Conservation (phyloP, 2,329 filamentous ascomycete species). For the Cercospora sp. region DNA sequence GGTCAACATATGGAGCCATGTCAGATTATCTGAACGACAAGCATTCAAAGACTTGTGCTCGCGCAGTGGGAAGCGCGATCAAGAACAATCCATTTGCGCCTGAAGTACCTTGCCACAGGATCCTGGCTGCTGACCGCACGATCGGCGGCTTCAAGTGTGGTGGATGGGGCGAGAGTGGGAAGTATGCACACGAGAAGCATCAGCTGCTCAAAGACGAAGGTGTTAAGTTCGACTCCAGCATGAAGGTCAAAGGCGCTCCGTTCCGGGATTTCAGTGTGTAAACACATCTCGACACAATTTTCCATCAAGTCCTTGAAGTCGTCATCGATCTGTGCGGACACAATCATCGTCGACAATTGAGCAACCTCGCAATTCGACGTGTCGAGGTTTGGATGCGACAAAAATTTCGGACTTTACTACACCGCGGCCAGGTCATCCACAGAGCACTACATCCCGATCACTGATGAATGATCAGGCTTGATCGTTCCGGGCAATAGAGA, state of each 20-base stretch:
- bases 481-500: background rate
- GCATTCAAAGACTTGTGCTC: constrained; percentile 40
- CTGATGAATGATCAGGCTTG: background rate
- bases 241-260: constrained; percentile 44
- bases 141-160: constrained; percentile 54
- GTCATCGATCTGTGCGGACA: constrained; percentile 47
- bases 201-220: constrained; percentile 46
- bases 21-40: constrained; percentile 36
- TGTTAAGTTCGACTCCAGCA: constrained; percentile 46
- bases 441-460: background rate
- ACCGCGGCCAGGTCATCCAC: background rate
- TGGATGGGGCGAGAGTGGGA: constrained; percentile 49
- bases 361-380: background rate
- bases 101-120: constrained; percentile 46
- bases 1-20: constrained; percentile 42
- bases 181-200: constrained; percentile 45
- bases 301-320: constrained; percentile 40
- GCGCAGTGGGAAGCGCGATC: constrained; percentile 45
- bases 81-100: constrained; percentile 47
- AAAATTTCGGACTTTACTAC: background rate
- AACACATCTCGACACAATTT: background rate
- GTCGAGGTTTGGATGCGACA: background rate
- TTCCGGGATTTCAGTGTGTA: constrained; percentile 38
- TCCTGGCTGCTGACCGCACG: constrained; percentile 38
- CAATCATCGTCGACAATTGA: constrained; percentile 24